phyloP scores from a whole-genome alignment of 805 yeast species.

The Cyberlindnera maclurae region DNA sequence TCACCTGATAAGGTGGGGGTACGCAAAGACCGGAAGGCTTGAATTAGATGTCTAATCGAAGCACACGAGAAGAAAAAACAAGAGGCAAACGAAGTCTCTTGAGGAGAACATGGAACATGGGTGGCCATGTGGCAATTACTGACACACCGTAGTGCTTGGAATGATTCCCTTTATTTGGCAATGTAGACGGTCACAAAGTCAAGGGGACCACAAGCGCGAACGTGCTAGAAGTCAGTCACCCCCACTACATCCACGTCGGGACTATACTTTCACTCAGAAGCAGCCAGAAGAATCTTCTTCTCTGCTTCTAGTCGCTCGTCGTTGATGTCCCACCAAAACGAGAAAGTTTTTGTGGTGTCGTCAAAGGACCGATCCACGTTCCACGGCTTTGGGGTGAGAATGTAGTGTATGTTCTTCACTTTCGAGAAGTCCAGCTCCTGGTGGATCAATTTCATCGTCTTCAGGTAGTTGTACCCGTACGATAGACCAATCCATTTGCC shows the following conservation, averaged over 20 bases:
- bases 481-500: conserved; percentile 45
- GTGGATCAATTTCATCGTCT: conserved; percentile 42
- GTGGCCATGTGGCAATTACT: no score
- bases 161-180: no score
- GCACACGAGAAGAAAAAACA: no score
- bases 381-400: conserved; percentile 58
- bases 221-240: neutral
- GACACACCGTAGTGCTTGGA: no score
- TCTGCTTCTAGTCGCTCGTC: conserved; percentile 26
- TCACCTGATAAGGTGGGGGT: no score
- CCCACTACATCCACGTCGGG: no score
- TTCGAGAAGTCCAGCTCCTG: conserved; percentile 38
- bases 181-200: neutral
- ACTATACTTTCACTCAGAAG: conserved; percentile 9
- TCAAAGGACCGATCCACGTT: conserved; percentile 28
- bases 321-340: conserved; percentile 43
- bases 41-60: no score
- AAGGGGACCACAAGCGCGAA: neutral
- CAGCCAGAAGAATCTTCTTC: conserved; percentile 3
- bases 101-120: no score
- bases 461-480: conserved; percentile 48
- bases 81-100: no score
- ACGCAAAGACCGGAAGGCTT: no score
- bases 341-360: conserved; percentile 42
- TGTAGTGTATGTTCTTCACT: conserved; percentile 52